Evolutionary conservation across 805 yeast genomes (phyloP), one percentile per base, ranked within the genome.

Genomic region (Saturnispora quitensis): DNA sequence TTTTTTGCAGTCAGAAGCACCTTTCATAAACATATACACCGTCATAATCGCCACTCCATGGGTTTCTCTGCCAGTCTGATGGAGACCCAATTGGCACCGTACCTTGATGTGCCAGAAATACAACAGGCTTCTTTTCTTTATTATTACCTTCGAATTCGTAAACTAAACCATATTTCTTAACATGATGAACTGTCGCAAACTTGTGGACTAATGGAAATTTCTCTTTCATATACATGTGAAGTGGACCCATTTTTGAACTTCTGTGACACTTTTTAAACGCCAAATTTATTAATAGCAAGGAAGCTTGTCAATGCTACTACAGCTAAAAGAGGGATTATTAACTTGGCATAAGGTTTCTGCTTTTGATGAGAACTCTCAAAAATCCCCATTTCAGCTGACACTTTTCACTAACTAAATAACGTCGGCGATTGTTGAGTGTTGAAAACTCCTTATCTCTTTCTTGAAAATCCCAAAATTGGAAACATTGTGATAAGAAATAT

Each of bases 101-200:
- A 55, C 75, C 79, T 53, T 74, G 77, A 58, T 75, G 80, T 4
- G 76, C 78, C 53, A 74, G 67, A 50, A 75, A 64, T 58, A 75
- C 57, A 18, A 75, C 51, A 0, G 80, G 79, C 56, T 74, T 74
- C 55, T 71, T 60, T n/a, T 50, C 36, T 8, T 52, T n/a, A 13
- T 63, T 42, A 17, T 68, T 59, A 3, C 79, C 79, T 49, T 69
- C 58, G 73, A 75, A 73, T 28, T 68, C 64, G 53, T 64, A 69
- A 3, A 74, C 67, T 73, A 62, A 68, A 3, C 75, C 78, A 47
- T 70, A 70, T 25, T 69, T 62, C 54, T 75, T 74, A 48, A 73
- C 71, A 43, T 64, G 71, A 27, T 64, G 64, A n/a, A 74, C 61
- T 13, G 65, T 59, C 34, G 67, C 63, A 35, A 61, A 50, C 9